Base-by-base conservation (phyloP, 768 basidiomycete species). In the Boletus eberwhitei region DNA sequence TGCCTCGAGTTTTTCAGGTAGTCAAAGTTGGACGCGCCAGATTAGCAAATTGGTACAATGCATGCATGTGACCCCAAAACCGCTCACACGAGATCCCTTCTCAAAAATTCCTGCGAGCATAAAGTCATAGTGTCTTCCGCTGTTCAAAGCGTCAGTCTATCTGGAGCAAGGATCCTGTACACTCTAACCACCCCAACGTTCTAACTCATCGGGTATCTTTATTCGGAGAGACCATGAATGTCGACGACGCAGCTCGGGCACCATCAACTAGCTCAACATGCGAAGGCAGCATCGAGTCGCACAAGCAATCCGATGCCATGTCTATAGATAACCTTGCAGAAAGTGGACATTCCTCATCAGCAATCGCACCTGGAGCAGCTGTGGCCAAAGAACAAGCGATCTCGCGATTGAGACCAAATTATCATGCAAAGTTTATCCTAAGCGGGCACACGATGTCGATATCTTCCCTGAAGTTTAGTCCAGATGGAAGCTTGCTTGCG, bases 381-480 rank as follows among this genome's bases (percentile, higher is more conserved):
- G 14, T n/a, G 21, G 14, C 21, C 19, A 36, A 51, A 42, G 52
- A 61, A 35, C 54, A 43, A 57, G 19, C 45, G n/a, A 35, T 38
- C 39, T 49, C 47, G 14, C 44, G 43, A 47, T 24, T 58, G 8
- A 64, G 59, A 51, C 80, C 83, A n/a, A 72, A 77, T 40, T 93
- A 89, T 73, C 75, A 72, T 50, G 72, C 80, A 35, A 80, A 77
- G 26, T 83, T 78, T 62, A 83, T 82, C 44, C 74, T 95, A 31
- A 85, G 82, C 52, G 95, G 92, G n/a, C 96, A 98, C 67, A 83
- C 81, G 17, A 79, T 83, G 68, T 81, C 88, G 9, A 82, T 98
- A 47, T 90, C 94, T 2, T 84, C 90, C 14, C 72, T 98, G 52
- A 91, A 90, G 68, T 98, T 96, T 72, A 93, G 88, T 64, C 87